Evolutionary conservation across 192 early-diverging fungal species (phyloP).

Genomic region (Chytriomyces sp.): DNA sequence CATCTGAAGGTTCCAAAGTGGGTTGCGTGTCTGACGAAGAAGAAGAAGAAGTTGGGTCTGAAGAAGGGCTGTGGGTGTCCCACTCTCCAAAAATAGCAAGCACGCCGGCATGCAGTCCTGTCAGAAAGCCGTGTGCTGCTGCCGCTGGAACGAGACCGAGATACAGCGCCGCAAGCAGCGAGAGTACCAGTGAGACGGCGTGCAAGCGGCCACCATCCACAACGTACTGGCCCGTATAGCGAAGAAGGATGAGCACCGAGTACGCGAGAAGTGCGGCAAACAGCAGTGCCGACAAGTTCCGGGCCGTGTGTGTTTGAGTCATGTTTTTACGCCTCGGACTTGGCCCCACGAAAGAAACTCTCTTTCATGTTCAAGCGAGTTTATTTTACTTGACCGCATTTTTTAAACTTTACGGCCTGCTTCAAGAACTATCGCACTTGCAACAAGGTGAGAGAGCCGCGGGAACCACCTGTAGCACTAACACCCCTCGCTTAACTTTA

Average conservation of each 20-base stretch:
- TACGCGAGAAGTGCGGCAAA: conserved; percentile 4
- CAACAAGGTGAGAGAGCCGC: not conserved
- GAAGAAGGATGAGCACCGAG: not conserved
- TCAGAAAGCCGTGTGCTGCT: conserved; percentile 3
- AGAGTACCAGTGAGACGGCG: not conserved
- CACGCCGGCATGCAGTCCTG: not conserved
- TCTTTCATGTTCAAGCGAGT: not conserved
- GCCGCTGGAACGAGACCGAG: conserved; percentile 24
- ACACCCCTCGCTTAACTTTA: not conserved
- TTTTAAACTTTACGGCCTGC: not conserved
- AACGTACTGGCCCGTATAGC: not conserved
- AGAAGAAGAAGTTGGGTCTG: not conserved
- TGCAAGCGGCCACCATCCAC: not conserved
- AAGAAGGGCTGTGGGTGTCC: not conserved
- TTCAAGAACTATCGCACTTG: not conserved
- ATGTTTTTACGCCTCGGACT: not conserved
- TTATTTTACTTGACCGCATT: not conserved
- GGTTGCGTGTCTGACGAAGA: not conserved
- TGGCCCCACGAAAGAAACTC: not conserved
- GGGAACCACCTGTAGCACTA: not conserved
- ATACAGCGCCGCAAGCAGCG: conserved; percentile 16
- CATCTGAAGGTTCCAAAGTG: not conserved
- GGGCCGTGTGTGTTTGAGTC: conserved; percentile 5
- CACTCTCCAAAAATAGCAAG: not conserved
- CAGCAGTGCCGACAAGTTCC: not conserved